Conservation (phyloP, 495 filamentous ascomycete species). For the Annulohypoxylon maeteangense region DNA sequence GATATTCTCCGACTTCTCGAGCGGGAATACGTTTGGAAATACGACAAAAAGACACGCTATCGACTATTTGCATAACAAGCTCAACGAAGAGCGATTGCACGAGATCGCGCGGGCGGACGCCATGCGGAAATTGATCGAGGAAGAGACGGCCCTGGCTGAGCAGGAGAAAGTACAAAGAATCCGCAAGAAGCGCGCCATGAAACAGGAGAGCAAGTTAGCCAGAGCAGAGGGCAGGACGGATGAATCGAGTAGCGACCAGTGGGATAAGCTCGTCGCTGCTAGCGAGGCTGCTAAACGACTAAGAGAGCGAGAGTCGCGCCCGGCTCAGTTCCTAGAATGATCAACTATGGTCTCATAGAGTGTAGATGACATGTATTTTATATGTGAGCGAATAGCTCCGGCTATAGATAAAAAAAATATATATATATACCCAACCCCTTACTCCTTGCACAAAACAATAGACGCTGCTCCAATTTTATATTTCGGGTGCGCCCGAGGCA, state of each 20-base stretch:
- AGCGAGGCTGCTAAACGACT: background rate
- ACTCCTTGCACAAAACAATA: background rate
- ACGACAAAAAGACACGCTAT: conserved; percentile 25
- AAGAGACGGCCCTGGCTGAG: conserved; percentile 57
- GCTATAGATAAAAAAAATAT: conserved; percentile 1
- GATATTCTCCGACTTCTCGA: too few species aligned
- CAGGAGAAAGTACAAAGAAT: conserved; percentile 50
- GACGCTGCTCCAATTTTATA: background rate
- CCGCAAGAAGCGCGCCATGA: conserved; percentile 7
- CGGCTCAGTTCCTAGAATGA: background rate
- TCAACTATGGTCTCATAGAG: background rate
- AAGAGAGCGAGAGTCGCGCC: background rate
- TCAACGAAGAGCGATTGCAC: conserved; percentile 45
- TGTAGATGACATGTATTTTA: background rate
- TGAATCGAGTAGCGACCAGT: conserved; percentile 25
- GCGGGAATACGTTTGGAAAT: conserved; percentile 8
- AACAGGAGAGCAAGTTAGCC: conserved; percentile 16
- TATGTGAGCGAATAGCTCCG: background rate
- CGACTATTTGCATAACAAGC: conserved; percentile 4
- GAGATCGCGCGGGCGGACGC: conserved; percentile 53
- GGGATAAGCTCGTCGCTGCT: conserved; percentile 28
- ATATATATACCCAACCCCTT: conserved; percentile 11
- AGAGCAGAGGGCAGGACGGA: conserved; percentile 29
- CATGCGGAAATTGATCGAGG: conserved; percentile 59
- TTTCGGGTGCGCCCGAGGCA: background rate